Base-by-base conservation (phyloP, 805 yeast species). In the Candida caryicola region DNA sequence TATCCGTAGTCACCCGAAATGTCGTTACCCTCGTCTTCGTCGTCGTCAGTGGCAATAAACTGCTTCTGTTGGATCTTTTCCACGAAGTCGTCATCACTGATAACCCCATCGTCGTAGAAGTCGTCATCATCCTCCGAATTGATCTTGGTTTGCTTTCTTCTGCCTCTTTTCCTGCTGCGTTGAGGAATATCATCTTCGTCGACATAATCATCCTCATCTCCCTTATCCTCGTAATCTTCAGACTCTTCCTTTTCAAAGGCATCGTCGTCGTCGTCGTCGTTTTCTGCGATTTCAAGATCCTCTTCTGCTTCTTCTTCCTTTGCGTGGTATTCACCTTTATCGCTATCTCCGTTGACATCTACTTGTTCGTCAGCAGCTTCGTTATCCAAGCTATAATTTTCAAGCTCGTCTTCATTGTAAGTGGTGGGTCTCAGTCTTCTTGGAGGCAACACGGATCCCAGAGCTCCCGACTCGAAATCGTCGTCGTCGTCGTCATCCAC, bases 21-120 rank as follows among this genome's bases (percentile, higher is more conserved):
- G 6, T 14, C 30, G 12, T 28, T 48, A 15, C 37, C 44, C 9
- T 39, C 44, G 17, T 52, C 58, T 10, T 57, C 66, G 17, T 66
- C 72, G 21, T 60, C 66, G 35, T 68, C 73, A 1, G 64, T 46
- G 18, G 69, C 73, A 33, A 68, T 46, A 33, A 68, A 68, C 26
- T 52, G 49, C 34, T 55, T 54, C 35, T 63, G 65, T 40, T 60
- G 55, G 34, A 66, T 54, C 37, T 49, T 50, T 29, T 59, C 58
- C 12, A 61, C 31, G 33, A 54, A 61, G 12, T 60, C 65, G 37
- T 38, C 50, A 8, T 45, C 52, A 26, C 41, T 37, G 25, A 45
- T 51, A 10, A 37, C 36, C 12, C 44, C 44, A 15, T 40, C 44
- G 10, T 41, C 41, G 16, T 31, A 41, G 17, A 33, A 38, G 12